Evolutionary conservation across 768 basidiomycete genomes (phyloP).

Genomic region (Suillus tomentosus): DNA sequence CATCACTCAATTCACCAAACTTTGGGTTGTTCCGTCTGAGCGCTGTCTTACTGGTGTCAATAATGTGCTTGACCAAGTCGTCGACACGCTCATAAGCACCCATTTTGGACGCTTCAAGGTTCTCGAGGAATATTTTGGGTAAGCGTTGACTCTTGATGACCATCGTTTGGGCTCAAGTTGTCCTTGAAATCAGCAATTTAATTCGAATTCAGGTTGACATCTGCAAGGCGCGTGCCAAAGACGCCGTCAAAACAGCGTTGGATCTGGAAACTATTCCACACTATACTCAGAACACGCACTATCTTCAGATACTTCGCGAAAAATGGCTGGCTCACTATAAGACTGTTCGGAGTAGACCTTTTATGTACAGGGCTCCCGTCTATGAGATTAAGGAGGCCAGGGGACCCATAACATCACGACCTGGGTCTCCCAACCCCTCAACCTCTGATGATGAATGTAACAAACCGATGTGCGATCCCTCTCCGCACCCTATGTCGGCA

Average conservation of each 20-base stretch:
- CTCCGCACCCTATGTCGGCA: no score
- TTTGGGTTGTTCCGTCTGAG: slow-evolving; percentile 33
- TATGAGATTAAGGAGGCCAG: no score
- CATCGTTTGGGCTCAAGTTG: slow-evolving; percentile 9
- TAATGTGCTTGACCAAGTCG: slow-evolving; percentile 32
- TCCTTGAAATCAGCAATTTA: slow-evolving; percentile 25
- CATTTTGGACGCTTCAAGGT: slow-evolving; percentile 44
- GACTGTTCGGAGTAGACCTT: slow-evolving; percentile 11
- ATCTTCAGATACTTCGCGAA: slow-evolving; percentile 14
- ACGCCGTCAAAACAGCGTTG: slow-evolving; percentile 36
- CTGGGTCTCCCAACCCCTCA: no score
- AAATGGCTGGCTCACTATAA: slow-evolving; percentile 22
- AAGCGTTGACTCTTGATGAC: slow-evolving; percentile 17
- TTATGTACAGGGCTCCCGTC: no score
- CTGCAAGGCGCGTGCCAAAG: slow-evolving; percentile 24
- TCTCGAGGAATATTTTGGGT: slow-evolving; percentile 41
- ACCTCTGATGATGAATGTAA: no score
- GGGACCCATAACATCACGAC: no score
- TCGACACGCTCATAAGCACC: slow-evolving; percentile 29
- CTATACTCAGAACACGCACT: slow-evolving; percentile 36
- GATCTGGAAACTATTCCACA: slow-evolving; percentile 40
- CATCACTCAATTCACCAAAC: slow-evolving; percentile 29
- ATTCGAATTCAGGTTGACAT: slow-evolving; percentile 31
- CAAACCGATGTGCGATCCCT: no score
- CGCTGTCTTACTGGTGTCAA: slow-evolving; percentile 37